Evolutionary conservation across 192 early-diverging fungal genomes (phyloP).

Genomic region (Chytriomyces sp.): DNA sequence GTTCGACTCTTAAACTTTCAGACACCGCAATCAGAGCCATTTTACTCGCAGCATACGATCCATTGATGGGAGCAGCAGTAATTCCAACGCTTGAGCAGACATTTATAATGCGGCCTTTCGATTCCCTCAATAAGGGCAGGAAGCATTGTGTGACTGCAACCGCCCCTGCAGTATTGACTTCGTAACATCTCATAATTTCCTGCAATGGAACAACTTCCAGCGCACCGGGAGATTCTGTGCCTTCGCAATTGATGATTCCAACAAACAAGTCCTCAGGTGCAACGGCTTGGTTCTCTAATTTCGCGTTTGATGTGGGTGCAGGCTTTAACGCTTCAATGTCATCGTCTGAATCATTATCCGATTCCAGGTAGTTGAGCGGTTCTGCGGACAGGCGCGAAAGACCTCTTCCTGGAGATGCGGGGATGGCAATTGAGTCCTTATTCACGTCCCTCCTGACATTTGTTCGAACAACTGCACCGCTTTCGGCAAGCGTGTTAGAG

Average conservation of each 20-base stretch:
- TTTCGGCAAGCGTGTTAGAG: not conserved
- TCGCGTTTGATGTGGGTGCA: not conserved
- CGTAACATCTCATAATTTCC: conserved; percentile 42
- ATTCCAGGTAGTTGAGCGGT: not conserved
- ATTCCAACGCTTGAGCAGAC: conserved; percentile 46
- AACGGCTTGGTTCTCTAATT: no score
- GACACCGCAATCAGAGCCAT: conserved; percentile 46
- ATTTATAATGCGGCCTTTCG: conserved; percentile 52
- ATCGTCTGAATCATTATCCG: not conserved
- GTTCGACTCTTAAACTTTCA: conserved; percentile 48
- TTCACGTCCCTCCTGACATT: not conserved
- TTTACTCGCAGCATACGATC: conserved; percentile 51
- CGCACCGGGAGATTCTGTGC: conserved; percentile 38
- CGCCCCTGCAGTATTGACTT: conserved; percentile 55
- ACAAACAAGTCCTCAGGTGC: conserved; percentile 32
- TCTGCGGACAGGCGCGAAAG: not conserved
- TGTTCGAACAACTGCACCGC: not conserved
- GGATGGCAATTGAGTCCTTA: not conserved
- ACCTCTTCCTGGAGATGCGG: not conserved
- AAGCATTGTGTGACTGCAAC: conserved; percentile 47
- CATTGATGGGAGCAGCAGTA: conserved; percentile 47
- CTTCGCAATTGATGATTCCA: conserved; percentile 52
- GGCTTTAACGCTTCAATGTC: not conserved
- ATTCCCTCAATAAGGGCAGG: conserved; percentile 42
- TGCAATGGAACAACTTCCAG: conserved; percentile 37